A percentile compares a stretch with the other conserved stretches of the same genome.
phyloP scores from a whole-genome alignment of 1,139 yeast species.

The Saccharomyces hybrid region DNA sequence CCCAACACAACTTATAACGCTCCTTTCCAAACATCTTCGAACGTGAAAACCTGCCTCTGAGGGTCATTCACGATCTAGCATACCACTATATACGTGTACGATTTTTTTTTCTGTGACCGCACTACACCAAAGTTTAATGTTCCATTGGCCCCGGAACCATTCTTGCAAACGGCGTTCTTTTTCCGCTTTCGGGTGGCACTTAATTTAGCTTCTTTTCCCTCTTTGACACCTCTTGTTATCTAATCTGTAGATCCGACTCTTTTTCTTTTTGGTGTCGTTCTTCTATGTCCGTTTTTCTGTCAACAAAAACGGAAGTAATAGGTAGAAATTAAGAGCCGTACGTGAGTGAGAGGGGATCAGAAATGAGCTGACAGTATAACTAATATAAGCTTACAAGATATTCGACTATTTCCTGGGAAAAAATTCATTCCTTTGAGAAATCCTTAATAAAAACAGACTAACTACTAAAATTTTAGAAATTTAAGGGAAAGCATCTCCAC shows the following conservation, averaged over 20 bases:
- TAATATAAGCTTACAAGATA: neutral
- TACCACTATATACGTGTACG: neutral
- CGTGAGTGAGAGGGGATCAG: neutral
- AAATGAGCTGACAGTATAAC: neutral
- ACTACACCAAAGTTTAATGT: neutral
- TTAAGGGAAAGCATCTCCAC: no score
- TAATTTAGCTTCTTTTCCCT: no score
- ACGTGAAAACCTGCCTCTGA: neutral
- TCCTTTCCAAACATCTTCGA: neutral
- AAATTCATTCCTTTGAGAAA: neutral
- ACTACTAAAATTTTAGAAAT: no score
- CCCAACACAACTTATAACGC: neutral
- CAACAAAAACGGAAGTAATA: neutral
- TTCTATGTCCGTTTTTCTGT: neutral
- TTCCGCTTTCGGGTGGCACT: no score
- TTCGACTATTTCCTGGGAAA: neutral
- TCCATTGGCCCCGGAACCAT: neutral
- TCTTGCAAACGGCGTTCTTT: neutral
- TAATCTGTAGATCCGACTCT: neutral
- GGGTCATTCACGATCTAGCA: neutral
- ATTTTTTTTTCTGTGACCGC: neutral
- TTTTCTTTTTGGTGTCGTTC: neutral
- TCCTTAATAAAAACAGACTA: neutral
- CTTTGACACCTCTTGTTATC: neutral
- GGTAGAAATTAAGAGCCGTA: neutral